Conservation (phyloP, 148 eudicot species). For the Nyssa sinensis region DNA sequence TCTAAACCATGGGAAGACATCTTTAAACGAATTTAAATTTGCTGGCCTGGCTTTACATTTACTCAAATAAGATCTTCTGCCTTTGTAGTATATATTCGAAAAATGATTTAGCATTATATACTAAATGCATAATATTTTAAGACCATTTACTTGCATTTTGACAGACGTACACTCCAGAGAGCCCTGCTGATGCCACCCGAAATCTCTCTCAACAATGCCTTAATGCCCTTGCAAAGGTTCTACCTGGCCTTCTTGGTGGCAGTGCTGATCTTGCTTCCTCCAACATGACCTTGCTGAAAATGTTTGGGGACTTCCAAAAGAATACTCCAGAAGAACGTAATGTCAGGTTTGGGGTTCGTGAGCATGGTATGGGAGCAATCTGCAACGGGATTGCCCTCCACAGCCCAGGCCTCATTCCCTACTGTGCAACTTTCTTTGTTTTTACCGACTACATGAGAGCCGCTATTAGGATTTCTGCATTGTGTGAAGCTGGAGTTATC, state of each 20-base stretch:
- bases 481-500: slow-evolving; percentile 76
- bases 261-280: slow-evolving; percentile 99
- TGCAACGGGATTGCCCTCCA: slow-evolving; percentile 91
- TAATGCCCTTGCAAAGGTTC: slow-evolving; percentile 80
- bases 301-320: slow-evolving; percentile 95
- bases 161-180: slow-evolving; percentile 91
- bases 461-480: slow-evolving; percentile 85
- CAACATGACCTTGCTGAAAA: slow-evolving; percentile 91
- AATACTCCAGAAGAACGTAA: slow-evolving; percentile 91
- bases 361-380: slow-evolving; percentile 95
- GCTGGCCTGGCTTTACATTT: neutral
- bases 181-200: slow-evolving; percentile 90
- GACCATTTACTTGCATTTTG: slow-evolving; percentile 6
- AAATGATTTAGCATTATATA: neutral
- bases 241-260: slow-evolving; percentile 93
- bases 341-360: slow-evolving; percentile 87
- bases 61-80: neutral
- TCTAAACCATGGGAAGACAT: neutral
- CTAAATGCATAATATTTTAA: neutral
- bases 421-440: slow-evolving; percentile 97
- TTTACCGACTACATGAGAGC: slow-evolving; percentile 98
- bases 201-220: slow-evolving; percentile 82
- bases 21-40: neutral
- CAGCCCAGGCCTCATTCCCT: slow-evolving; percentile 84
- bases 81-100: neutral